Base-by-base conservation (phyloP, 352 stramenopile species). In the Phytophthora lateralis region DNA sequence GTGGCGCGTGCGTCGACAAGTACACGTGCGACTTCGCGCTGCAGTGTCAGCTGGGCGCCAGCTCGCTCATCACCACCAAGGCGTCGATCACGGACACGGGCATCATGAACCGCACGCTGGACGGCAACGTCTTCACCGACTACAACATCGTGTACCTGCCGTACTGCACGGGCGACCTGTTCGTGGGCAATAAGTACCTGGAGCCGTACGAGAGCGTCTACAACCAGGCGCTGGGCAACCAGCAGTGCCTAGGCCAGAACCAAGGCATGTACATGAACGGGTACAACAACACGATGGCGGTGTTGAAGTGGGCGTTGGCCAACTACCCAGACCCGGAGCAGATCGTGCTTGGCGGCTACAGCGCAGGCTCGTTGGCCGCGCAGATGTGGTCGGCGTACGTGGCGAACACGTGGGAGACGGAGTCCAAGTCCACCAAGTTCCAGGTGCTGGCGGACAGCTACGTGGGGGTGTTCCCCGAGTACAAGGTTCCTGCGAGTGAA, bases 91-190 rank as follows among this genome's bases (percentile, higher is more conserved):
- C 68, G 12, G 77, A 73, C 66, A 55, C 60, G 5, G 80, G 78
- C 6, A 55, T 90, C n/a, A 59, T 88, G 42, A 79, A 87, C 63
- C 62, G 61, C 29, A 69, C 68, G n/a, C 60, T 86, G 50, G 50
- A 66, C 20, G 45, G 63, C 45, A 86, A 85, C 66, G 17, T 76
- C 17, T 89, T 89, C 52, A 72, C 75, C 55, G 78, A 88, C 69
- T 89, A 78, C 73, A 83, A 83, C 69, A 82, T 89, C 54, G 78
- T 90, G 43, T 75, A 85, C 69, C 45, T 90, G 29, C 77, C 76
- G 37, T 87, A 88, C 69, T 90, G 80, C 71, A 87, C 77, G 49
- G 75, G 77, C 26, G 73, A 88, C 42, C 58, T 90, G 51, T 79
- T 88, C 54, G 43, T 82, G 1, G 80, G 76, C 51, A 79, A 74